Evolutionary conservation across 352 stramenopile species (phyloP).

Genomic region (Phytophthora ohioensis): DNA sequence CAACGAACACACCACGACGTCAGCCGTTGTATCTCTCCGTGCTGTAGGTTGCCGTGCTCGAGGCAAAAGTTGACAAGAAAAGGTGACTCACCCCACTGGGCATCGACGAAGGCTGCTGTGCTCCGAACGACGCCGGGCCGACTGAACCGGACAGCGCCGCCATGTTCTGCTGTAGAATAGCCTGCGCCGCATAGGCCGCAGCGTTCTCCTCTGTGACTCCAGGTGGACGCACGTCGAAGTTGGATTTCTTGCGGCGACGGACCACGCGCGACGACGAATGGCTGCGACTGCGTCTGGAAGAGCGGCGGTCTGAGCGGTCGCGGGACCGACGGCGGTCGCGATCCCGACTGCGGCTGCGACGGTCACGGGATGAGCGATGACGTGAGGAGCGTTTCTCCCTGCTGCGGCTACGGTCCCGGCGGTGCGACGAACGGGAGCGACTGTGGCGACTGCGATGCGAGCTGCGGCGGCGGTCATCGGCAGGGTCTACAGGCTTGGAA

Average conservation of each 20-base stretch:
- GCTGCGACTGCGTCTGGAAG: slow-evolving; percentile 52
- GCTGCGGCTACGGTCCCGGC: slow-evolving; percentile 45
- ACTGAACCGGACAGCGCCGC: slow-evolving; percentile 68
- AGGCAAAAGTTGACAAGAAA: slow-evolving; percentile 10
- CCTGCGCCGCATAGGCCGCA: slow-evolving; percentile 82
- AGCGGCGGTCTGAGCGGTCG: slow-evolving; percentile 50
- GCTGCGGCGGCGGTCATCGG: slow-evolving; percentile 34
- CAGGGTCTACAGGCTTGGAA: slow-evolving; percentile 13
- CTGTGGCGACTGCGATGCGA: slow-evolving; percentile 55
- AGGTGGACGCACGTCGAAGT: slow-evolving; percentile 85
- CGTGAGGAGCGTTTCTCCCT: slow-evolving; percentile 51
- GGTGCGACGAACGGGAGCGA: slow-evolving; percentile 52
- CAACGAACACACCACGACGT: slow-evolving; percentile 59
- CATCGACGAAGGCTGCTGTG: slow-evolving; percentile 36
- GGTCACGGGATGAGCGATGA: slow-evolving; percentile 50
- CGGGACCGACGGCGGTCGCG: slow-evolving; percentile 43
- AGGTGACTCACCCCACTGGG: slow-evolving; percentile 33
- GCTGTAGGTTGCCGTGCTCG: slow-evolving; percentile 32
- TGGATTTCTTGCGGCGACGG: slow-evolving; percentile 76
- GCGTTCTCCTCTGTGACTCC: slow-evolving; percentile 87
- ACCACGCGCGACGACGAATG: slow-evolving; percentile 57
- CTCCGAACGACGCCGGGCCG: slow-evolving; percentile 69
- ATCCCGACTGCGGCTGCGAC: slow-evolving; percentile 53
- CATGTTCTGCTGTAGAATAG: slow-evolving; percentile 89
- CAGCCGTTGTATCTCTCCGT: slow-evolving; percentile 51